These are phyloP conservation scores for Heterobasidion annosum DNA, from an alignment of 1,284 basidiomycete species.

Conservation along the genomic window DNA sequence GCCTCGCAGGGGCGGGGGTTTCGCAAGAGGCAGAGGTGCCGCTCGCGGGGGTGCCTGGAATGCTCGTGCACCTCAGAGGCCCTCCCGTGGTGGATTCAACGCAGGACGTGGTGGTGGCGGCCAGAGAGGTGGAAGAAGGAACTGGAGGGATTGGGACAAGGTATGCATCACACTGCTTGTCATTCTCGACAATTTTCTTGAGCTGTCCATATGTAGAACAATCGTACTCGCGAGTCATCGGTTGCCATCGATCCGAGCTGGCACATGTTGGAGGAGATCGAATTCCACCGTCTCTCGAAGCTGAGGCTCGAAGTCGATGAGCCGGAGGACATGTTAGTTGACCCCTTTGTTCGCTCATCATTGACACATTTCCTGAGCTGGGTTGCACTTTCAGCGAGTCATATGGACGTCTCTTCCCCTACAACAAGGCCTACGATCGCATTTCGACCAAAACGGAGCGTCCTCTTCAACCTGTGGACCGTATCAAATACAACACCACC, in stretches of 20 bases:
- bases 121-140: slow-evolving; percentile 59
- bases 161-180: slow-evolving; percentile 28
- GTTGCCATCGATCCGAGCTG: slow-evolving; percentile 90
- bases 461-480: slow-evolving; percentile 87
- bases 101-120: slow-evolving; percentile 29
- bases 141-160: slow-evolving; percentile 95
- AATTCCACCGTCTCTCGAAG: slow-evolving; percentile 91
- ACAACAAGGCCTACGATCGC: slow-evolving; percentile 95
- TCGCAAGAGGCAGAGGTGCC: slow-evolving; percentile 48
- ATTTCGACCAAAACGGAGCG: slow-evolving; percentile 90
- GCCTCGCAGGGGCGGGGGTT: slow-evolving; percentile 54
- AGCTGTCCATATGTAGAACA: slow-evolving; percentile 41
- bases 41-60: slow-evolving; percentile 36
- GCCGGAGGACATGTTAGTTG: slow-evolving; percentile 73
- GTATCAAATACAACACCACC: slow-evolving; percentile 95
- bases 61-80: slow-evolving; percentile 35
- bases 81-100: slow-evolving; percentile 36
- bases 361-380: slow-evolving; percentile 7
- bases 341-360: slow-evolving; percentile 10
- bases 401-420: slow-evolving; percentile 87
- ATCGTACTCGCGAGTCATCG: slow-evolving; percentile 88
- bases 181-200: background rate
- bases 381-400: slow-evolving; percentile 46
- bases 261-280: slow-evolving; percentile 94
- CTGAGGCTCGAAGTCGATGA: slow-evolving; percentile 89